Conservation (phyloP, 2,329 filamentous ascomycete species). For the Colletotrichum somersetense region DNA sequence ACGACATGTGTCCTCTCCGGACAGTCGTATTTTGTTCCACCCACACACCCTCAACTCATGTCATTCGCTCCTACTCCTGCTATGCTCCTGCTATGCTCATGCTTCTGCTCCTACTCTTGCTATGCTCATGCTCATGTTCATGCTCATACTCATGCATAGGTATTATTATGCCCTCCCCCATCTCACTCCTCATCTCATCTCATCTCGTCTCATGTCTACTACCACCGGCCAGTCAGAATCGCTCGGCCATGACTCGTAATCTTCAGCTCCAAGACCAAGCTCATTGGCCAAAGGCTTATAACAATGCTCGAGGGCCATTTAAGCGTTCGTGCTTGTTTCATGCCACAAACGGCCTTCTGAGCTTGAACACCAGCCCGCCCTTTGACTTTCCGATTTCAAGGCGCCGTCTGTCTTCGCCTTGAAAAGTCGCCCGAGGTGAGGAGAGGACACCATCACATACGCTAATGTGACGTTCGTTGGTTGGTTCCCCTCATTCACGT, state of each 20-base stretch:
- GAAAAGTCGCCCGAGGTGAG: neutral
- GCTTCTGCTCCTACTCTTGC: slow-evolving; percentile 8
- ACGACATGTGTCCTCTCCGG: neutral
- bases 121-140: neutral
- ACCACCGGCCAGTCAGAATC: slow-evolving; percentile 20
- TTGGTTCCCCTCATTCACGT: slow-evolving; percentile 13
- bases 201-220: slow-evolving; percentile 36
- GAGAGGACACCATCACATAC: slow-evolving; percentile 9
- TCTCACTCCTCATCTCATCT: slow-evolving; percentile 3
- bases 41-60: neutral
- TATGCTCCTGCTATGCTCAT: neutral
- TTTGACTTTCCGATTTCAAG: neutral
- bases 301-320: slow-evolving; percentile 32
- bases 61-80: slow-evolving; percentile 7
- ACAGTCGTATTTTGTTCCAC: neutral
- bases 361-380: slow-evolving; percentile 5
- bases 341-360: slow-evolving; percentile 27
- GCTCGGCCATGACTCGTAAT: slow-evolving; percentile 22
- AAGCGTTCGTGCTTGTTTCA: slow-evolving; percentile 36
- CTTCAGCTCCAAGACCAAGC: neutral
- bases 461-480: slow-evolving; percentile 25
- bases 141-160: too few relatives aligned
- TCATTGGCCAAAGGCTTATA: slow-evolving; percentile 28
- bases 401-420: slow-evolving; percentile 1
- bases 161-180: slow-evolving; percentile 15